Evolutionary conservation across 1,284 basidiomycete genomes (phyloP).

Genomic region (Kwoniella shivajii): DNA sequence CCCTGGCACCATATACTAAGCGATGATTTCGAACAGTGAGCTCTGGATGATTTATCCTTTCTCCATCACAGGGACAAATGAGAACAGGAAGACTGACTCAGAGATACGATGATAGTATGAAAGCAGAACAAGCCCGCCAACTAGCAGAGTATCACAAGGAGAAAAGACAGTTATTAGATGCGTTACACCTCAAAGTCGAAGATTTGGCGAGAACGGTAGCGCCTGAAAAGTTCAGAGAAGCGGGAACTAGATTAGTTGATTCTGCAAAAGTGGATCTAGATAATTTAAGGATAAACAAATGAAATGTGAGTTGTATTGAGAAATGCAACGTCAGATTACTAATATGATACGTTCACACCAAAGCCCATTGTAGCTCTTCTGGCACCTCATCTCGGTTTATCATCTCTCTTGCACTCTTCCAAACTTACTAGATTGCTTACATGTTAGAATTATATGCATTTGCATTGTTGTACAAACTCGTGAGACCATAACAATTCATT

Average conservation of each 20-base stretch:
- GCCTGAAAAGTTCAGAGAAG: constrained; percentile 5
- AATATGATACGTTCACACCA: too few relatives aligned
- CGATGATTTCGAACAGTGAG: constrained; percentile 16
- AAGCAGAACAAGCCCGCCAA: constrained; percentile 15
- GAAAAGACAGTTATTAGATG: constrained; percentile 6
- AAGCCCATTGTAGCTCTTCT: too few relatives aligned
- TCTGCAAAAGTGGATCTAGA: neutral
- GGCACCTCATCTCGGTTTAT: too few relatives aligned
- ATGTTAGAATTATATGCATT: neutral
- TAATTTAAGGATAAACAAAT: neutral
- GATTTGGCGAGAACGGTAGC: constrained; percentile 8
- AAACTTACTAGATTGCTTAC: neutral
- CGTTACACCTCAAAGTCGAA: constrained; percentile 12
- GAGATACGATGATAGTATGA: constrained; percentile 1
- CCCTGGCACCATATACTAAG: constrained; percentile 15
- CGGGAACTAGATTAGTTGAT: neutral
- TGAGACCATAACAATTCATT: too few relatives aligned
- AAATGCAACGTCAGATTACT: too few relatives aligned
- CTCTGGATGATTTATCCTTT: too few relatives aligned
- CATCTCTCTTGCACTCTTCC: neutral
- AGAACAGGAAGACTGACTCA: neutral
- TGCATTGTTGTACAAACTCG: neutral
- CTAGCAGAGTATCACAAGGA: constrained; percentile 13
- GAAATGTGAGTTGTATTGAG: too few relatives aligned
- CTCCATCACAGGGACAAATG: neutral